A percentile compares a stretch with the other conserved stretches of the same genome.
Evolutionary conservation across 2,329 filamentous ascomycete species (phyloP).

Genomic region (Calonectria ilicicola): DNA sequence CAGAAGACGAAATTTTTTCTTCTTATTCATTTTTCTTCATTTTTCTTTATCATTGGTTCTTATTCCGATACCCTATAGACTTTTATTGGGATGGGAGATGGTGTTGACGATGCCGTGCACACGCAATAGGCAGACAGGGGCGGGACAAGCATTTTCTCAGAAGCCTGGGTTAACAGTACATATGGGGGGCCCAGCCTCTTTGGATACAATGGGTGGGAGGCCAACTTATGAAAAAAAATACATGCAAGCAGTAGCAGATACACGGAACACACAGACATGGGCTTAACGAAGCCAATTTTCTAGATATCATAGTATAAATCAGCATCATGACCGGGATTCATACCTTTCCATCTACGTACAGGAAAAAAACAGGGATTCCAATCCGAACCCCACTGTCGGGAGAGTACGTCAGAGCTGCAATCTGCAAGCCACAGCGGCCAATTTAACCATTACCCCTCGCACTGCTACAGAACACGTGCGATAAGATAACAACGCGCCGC

Average conservation of each 20-base stretch:
- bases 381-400: background rate
- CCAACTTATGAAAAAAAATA: slow-evolving; percentile 15
- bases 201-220: slow-evolving; percentile 11
- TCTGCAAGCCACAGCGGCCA: slow-evolving; percentile 30
- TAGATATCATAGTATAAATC: slow-evolving; percentile 13
- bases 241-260: slow-evolving; percentile 17
- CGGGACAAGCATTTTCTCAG: background rate
- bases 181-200: background rate
- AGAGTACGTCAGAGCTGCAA: slow-evolving; percentile 3
- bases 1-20: slow-evolving; percentile 30
- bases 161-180: background rate
- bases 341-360: background rate
- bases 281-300: slow-evolving; percentile 32
- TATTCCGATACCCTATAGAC: slow-evolving; percentile 48
- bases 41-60: slow-evolving; percentile 30
- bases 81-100: slow-evolving; percentile 27
- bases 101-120: slow-evolving; percentile 6
- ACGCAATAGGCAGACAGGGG: background rate
- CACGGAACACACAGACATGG: background rate
- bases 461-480: slow-evolving; percentile 32
- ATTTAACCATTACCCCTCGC: slow-evolving; percentile 15
- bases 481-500: slow-evolving; percentile 37
- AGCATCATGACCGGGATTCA: background rate
- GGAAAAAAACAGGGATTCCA: background rate
- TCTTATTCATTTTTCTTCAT: slow-evolving; percentile 22